Percentiles rank a stretch among this genome's conserved stretches.
phyloP scores from a whole-genome alignment of 78 protist genomes.

The Dictyostelium capitatum region DNA sequence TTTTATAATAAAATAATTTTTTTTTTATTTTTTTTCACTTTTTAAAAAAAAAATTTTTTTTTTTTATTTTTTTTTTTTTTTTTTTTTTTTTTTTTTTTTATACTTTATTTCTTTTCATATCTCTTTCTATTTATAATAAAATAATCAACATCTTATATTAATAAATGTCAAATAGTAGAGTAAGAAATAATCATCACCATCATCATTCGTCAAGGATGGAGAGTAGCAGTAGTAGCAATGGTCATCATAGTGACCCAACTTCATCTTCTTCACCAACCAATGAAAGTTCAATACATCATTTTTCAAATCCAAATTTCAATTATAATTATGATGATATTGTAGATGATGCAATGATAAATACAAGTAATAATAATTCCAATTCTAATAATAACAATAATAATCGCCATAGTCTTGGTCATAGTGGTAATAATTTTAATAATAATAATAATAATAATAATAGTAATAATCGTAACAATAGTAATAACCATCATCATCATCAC shows the following conservation, averaged over 20 bases:
- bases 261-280: not conserved
- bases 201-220: not conserved
- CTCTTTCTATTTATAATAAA: too few species aligned
- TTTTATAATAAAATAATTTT: not conserved
- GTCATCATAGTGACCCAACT: slow-evolving; percentile 1
- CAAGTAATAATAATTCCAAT: not conserved
- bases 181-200: not conserved
- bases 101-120: too few species aligned
- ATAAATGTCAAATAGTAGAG: not conserved
- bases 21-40: not conserved
- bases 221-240: not conserved
- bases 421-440: not conserved
- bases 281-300: not conserved
- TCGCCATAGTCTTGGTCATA: not conserved
- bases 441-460: not conserved
- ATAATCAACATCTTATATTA: not conserved
- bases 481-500: not conserved
- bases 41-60: not conserved
- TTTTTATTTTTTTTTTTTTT: too few species aligned
- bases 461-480: not conserved
- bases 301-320: not conserved
- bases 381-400: not conserved
- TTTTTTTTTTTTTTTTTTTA: too few species aligned
- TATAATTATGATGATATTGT: not conserved
- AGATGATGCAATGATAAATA: not conserved